These are phyloP conservation scores for Cubamyces sp. DNA, from an alignment of 768 basidiomycete genomes.

Conservation along the genomic window DNA sequence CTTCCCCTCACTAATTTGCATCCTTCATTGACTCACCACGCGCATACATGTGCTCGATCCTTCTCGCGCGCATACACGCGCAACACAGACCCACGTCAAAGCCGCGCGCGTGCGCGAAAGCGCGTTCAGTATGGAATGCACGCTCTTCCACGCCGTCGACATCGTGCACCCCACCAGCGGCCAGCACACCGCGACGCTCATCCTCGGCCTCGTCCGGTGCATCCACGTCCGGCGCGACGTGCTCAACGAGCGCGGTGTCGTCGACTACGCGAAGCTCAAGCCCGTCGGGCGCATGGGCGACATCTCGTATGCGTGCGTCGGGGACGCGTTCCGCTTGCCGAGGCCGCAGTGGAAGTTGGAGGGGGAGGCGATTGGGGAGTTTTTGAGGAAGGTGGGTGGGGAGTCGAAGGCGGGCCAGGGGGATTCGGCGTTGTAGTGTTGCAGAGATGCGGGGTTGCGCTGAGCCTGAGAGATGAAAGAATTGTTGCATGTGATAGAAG, in stretches of 20 bases:
- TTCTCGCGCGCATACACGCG: background rate
- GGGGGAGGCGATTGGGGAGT: constrained; percentile 22
- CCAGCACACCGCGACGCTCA: constrained; percentile 34
- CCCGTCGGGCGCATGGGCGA: constrained; percentile 45
- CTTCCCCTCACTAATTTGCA: too few species aligned
- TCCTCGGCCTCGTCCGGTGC: constrained; percentile 43
- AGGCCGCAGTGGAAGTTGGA: constrained; percentile 30
- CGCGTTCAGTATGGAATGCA: constrained; percentile 54
- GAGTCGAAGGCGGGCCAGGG: background rate
- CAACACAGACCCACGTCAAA: constrained; percentile 41
- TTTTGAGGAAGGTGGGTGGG: constrained; percentile 10
- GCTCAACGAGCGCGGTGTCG: constrained; percentile 38
- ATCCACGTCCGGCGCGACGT: constrained; percentile 49
- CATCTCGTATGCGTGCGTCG: constrained; percentile 39
- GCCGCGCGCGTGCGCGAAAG: constrained; percentile 48
- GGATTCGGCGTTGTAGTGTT: constrained; percentile 1
- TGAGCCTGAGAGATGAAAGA: too few species aligned
- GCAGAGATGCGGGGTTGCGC: too few species aligned
- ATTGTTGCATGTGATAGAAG: too few species aligned
- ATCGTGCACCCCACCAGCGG: constrained; percentile 38
- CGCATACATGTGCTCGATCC: background rate
- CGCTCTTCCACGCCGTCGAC: constrained; percentile 41
- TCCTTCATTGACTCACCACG: too few species aligned
- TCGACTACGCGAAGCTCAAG: constrained; percentile 42
- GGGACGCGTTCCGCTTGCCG: constrained; percentile 29